Evolutionary conservation across 805 yeast species (phyloP), one percentile per base, ranked within the genome.

Genomic region (Jamesozyma jinghongensis): DNA sequence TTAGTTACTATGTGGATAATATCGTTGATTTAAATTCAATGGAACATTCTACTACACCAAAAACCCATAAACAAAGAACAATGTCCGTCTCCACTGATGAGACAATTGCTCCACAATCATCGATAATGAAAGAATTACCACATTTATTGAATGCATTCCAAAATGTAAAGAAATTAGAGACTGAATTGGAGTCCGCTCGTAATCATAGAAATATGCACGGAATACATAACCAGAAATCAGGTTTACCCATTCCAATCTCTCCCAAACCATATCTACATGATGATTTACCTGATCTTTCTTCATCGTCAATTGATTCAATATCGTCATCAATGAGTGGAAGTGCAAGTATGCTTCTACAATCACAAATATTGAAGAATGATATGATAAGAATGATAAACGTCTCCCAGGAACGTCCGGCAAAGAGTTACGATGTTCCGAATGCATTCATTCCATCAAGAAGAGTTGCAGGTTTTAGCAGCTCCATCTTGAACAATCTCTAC

Each of bases 51-150:
- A 26, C 25, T 19, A 16, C 18, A 31, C 10, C 3, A 13, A 20
- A 5, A 20, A 7, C 17, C 17, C 30, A 6, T 29, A 32, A 34
- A n/a, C 30, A 13, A 28, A 44, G 56, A 36, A 46, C 54, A 25
- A 40, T 52, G 26, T 53, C 58, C 2, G 36, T 44, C 13, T 48
- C 63, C 6, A 57, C 63, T 1, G 53, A 65, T 4, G 51, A 63
- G 3, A 56, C 68, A 2, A 61, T 63, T 43, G 61, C 70, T 43
- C 73, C 68, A 45, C 71, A 14, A 25, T 14, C 83, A 0, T 73
- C 81, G 6, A 62, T 81, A 13, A 53, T 78, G 1, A 81, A 77
- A 37, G 84, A 80, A 53, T 56, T 81, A 45, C 90, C 90, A 1
- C 71, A 71, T 43, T 59, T 81, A 51, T 66, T 81, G 71, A 67